Conservation (phyloP, 2,329 filamentous ascomycete species). For the Cladophialophora carrionii region DNA sequence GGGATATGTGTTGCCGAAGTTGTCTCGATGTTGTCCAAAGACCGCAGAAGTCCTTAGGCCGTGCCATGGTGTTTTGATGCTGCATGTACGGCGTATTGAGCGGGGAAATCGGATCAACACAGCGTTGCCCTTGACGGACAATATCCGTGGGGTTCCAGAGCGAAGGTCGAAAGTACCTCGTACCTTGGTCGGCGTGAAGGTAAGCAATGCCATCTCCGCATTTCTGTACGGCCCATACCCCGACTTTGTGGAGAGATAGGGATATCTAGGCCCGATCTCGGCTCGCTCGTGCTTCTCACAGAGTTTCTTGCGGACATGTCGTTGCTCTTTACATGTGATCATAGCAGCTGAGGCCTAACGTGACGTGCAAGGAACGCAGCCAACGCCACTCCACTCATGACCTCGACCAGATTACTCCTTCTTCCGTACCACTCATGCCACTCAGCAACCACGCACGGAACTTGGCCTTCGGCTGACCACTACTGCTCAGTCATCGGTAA, state of each 20-base stretch:
- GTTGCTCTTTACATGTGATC: neutral
- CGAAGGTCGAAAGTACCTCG: neutral
- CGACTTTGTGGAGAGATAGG: slow-evolving; percentile 12
- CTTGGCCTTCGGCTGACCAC: neutral
- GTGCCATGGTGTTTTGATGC: neutral
- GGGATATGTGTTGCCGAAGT: neutral
- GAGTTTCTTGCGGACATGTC: neutral
- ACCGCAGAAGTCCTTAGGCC: neutral
- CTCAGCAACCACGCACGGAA: neutral
- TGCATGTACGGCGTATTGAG: slow-evolving; percentile 2
- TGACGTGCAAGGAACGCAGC: neutral
- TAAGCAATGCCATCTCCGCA: slow-evolving; percentile 14
- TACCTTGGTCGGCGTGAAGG: neutral
- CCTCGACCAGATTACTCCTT: neutral
- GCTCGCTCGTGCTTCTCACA: neutral
- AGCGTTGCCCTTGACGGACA: neutral
- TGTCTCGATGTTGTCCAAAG: neutral
- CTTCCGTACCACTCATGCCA: neutral
- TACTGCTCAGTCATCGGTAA: slow-evolving; percentile 21
- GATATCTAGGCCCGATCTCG: slow-evolving; percentile 5
- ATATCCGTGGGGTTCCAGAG: slow-evolving; percentile 12
- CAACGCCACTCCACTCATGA: neutral
- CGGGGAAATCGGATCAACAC: slow-evolving; percentile 9
- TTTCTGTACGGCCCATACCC: neutral
- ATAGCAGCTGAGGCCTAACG: too few species aligned